Percentiles rank a stretch among this genome's conserved stretches.
These are phyloP conservation scores for Hemileia vastatrix DNA, from an alignment of 1,284 basidiomycete genomes.

Conservation along the genomic window DNA sequence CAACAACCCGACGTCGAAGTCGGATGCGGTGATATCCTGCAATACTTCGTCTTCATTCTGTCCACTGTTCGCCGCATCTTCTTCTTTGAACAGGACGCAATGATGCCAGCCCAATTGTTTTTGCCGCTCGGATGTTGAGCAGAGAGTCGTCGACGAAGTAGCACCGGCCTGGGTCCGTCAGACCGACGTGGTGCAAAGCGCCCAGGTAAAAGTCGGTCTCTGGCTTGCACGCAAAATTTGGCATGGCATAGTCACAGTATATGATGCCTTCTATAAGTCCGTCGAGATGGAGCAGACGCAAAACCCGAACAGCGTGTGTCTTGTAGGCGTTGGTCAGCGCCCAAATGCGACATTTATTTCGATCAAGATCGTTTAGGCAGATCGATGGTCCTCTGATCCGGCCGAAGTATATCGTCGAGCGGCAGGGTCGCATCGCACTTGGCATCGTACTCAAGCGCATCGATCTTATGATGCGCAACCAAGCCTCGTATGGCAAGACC, in stretches of 20 bases:
- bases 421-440: neutral
- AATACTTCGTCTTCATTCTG: constrained; percentile 2
- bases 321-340: neutral
- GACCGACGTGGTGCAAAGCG: constrained; percentile 30
- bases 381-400: too few species aligned
- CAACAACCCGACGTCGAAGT: too few species aligned
- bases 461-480: neutral
- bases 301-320: neutral
- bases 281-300: neutral
- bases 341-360: neutral
- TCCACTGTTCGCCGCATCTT: too few species aligned
- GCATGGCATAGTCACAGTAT: neutral
- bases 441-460: neutral
- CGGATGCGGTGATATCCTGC: neutral
- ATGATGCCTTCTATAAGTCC: neutral
- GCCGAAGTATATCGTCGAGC: neutral
- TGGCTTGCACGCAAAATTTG: neutral
- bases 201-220: constrained; percentile 23
- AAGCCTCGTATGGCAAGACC: neutral
- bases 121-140: constrained; percentile 36
- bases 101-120: constrained; percentile 37
- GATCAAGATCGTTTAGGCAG: too few species aligned
- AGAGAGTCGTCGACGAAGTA: constrained; percentile 43
- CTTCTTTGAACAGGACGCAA: constrained; percentile 36
- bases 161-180: constrained; percentile 19